phyloP scores from a whole-genome alignment of 768 basidiomycete species.

The Hygrocybe coccinea region DNA sequence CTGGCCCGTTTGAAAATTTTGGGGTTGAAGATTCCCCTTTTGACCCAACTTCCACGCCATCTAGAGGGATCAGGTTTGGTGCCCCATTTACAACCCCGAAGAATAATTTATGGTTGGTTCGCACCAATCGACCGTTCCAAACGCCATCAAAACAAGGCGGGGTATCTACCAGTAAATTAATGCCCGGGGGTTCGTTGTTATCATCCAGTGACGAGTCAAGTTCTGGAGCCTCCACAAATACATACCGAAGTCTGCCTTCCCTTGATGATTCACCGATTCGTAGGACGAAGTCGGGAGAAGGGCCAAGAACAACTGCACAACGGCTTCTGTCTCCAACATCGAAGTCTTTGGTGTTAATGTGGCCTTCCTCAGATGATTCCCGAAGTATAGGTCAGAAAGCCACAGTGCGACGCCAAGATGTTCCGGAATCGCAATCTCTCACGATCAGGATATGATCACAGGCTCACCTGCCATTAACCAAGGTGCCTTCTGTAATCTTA shows the following conservation, averaged over 20 bases:
- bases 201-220: slow-evolving; percentile 29
- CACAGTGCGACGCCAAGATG: too few species aligned
- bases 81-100: slow-evolving; percentile 62
- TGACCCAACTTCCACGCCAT: slow-evolving; percentile 77
- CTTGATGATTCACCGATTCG: slow-evolving; percentile 56
- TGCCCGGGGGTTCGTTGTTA: slow-evolving; percentile 28
- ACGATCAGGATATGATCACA: too few species aligned
- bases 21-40: slow-evolving; percentile 54
- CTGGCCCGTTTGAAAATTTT: slow-evolving; percentile 34
- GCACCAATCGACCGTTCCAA: slow-evolving; percentile 44
- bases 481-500: too few species aligned
- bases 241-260: slow-evolving; percentile 22
- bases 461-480: too few species aligned
- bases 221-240: slow-evolving; percentile 18
- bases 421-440: too few species aligned
- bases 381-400: too few species aligned
- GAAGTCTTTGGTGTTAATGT: too few species aligned
- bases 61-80: slow-evolving; percentile 66
- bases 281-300: slow-evolving; percentile 27
- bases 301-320: too few species aligned
- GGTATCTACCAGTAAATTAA: slow-evolving; percentile 22
- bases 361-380: too few species aligned
- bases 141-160: slow-evolving; percentile 46
- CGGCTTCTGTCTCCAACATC: too few species aligned
- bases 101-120: slow-evolving; percentile 42